phyloP scores from a whole-genome alignment of 2,329 filamentous ascomycete species.

The Fusarium solani-melongenae region DNA sequence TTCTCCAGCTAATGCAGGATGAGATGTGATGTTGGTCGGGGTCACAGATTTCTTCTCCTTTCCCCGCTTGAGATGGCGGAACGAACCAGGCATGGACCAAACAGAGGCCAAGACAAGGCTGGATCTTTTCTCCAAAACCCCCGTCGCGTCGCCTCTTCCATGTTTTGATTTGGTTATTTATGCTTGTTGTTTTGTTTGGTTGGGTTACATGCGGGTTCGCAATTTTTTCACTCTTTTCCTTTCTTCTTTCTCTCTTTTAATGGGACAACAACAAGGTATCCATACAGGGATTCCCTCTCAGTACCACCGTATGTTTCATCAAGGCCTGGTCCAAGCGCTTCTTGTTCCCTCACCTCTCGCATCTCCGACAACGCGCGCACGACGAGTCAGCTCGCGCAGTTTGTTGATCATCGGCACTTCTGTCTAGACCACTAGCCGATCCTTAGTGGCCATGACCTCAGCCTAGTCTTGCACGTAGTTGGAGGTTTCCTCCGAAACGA shows the following conservation, averaged over 20 bases:
- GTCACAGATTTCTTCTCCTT: background rate
- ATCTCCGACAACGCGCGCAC: background rate
- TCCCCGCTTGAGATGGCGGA: background rate
- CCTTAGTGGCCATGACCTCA: slow-evolving; percentile 26
- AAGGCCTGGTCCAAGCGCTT: slow-evolving; percentile 18
- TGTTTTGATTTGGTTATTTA: background rate
- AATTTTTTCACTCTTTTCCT: background rate
- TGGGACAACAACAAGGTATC: background rate
- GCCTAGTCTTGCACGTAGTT: background rate
- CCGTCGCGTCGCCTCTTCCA: background rate
- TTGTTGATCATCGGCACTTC: slow-evolving; percentile 31
- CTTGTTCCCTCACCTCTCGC: background rate
- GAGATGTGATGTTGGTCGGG: background rate
- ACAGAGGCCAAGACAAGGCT: background rate
- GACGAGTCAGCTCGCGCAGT: background rate
- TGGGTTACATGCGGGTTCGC: background rate
- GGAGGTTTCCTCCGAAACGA: background rate
- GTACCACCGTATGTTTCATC: slow-evolving; percentile 14
- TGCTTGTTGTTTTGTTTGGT: background rate
- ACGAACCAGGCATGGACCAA: background rate
- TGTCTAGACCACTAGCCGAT: slow-evolving; percentile 11
- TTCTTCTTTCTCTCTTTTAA: background rate
- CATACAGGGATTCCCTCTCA: background rate
- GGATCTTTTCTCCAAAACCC: background rate
- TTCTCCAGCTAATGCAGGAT: background rate